A percentile compares a stretch with the other conserved stretches of the same genome.
phyloP scores from a whole-genome alignment of 306 rosid species.

The Inga leiocalycina region DNA sequence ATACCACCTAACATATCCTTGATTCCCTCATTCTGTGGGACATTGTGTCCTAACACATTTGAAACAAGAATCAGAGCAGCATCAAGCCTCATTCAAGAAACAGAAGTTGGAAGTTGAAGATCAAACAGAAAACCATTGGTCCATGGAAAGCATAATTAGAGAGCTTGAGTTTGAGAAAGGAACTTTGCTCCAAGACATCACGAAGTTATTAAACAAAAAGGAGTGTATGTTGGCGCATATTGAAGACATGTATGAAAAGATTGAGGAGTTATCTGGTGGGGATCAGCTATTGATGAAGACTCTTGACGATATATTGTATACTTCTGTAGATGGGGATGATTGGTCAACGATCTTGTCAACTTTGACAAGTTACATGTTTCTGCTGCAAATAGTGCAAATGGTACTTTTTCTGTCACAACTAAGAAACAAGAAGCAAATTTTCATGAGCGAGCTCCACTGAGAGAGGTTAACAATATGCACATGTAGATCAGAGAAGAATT shows the following conservation, averaged over 20 bases:
- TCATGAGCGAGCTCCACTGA: conserved; percentile 56
- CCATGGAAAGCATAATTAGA: conserved; percentile 34
- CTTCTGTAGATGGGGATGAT: conserved; percentile 40
- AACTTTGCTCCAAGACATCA: conserved; percentile 45
- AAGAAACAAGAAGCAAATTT: conserved; percentile 45
- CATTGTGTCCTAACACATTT: too few species aligned
- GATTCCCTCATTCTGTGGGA: too few species aligned
- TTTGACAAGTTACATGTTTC: conserved; percentile 38
- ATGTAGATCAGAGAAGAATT: conserved; percentile 30
- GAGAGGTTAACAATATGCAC: conserved; percentile 54
- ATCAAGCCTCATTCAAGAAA: conserved; percentile 47
- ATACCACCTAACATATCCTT: too few species aligned
- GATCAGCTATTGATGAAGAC: conserved; percentile 49
- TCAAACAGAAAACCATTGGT: not conserved
- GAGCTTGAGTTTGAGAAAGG: conserved; percentile 48
- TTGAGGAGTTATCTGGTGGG: conserved; percentile 47
- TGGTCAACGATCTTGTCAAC: conserved; percentile 29
- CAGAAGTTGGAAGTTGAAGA: conserved; percentile 48
- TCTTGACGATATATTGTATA: conserved; percentile 40
- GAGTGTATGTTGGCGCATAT: conserved; percentile 43
- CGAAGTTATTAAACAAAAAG: conserved; percentile 45
- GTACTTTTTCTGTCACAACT: conserved; percentile 31
- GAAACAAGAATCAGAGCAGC: conserved; percentile 44
- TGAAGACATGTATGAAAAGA: conserved; percentile 36
- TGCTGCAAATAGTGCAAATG: conserved; percentile 39